Conservation (phyloP, 2,329 filamentous ascomycete genomes). For the Monilinia laxa region DNA sequence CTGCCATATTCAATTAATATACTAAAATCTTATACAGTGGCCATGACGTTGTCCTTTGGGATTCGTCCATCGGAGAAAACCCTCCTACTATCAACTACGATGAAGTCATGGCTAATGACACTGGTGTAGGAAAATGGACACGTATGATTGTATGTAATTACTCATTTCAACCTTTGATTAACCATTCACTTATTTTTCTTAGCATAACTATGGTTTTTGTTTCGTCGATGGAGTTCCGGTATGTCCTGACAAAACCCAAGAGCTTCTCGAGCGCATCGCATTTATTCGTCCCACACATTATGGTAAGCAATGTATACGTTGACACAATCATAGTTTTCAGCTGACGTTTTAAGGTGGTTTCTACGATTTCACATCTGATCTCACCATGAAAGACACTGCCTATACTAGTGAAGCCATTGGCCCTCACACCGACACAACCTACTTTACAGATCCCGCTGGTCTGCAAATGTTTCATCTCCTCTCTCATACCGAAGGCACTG, state of each 20-base stretch:
- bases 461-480: constrained; percentile 92
- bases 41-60: constrained; percentile 39
- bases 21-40: background rate
- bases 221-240: constrained; percentile 72
- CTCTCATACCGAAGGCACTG: constrained; percentile 67
- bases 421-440: constrained; percentile 92
- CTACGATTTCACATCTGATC: constrained; percentile 86
- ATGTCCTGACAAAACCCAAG: constrained; percentile 67
- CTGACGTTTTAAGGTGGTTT: constrained; percentile 54
- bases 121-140: constrained; percentile 61
- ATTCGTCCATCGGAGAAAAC: constrained; percentile 41
- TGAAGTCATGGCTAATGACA: constrained; percentile 57
- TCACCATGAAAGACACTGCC: constrained; percentile 84
- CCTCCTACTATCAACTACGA: constrained; percentile 62
- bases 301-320: constrained; percentile 49
- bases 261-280: constrained; percentile 75
- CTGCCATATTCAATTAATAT: background rate
- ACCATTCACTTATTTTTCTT: constrained; percentile 25
- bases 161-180: background rate
- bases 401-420: constrained; percentile 75
- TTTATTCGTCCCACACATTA: constrained; percentile 92
- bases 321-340: constrained; percentile 7
- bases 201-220: constrained; percentile 72
- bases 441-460: constrained; percentile 89
- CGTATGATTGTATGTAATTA: constrained; percentile 56